These are phyloP conservation scores for Volvox africanus DNA, from an alignment of 139 green algal species.

Conservation along the genomic window DNA sequence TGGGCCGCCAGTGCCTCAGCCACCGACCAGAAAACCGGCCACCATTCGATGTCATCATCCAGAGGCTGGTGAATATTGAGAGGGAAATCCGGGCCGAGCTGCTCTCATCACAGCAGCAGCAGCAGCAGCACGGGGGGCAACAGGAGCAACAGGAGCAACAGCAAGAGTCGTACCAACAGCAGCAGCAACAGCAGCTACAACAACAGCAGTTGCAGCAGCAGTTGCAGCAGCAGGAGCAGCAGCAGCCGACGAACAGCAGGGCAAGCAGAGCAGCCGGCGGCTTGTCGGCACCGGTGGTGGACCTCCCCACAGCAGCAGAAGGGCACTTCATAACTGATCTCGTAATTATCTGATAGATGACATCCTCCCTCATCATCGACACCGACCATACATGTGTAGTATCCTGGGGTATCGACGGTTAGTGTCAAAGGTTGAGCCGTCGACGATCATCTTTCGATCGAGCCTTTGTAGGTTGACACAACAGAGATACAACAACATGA, in stretches of 20 bases:
- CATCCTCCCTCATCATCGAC: too few species aligned
- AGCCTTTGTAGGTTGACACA: too few species aligned
- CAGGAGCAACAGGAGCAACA: not conserved
- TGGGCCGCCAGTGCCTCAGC: constrained; percentile 22
- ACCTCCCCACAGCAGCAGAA: too few species aligned
- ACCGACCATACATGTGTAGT: too few species aligned
- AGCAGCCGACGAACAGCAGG: not conserved
- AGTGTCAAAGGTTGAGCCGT: too few species aligned
- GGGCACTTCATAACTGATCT: too few species aligned
- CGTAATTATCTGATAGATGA: too few species aligned
- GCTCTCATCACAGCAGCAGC: constrained; percentile 7
- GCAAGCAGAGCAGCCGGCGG: too few species aligned
- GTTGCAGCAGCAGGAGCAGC: not conserved
- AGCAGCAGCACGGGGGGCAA: not conserved
- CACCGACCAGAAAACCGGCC: not conserved
- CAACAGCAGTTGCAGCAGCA: not conserved
- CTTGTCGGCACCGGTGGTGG: too few species aligned
- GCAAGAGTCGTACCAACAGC: not conserved
- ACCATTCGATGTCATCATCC: not conserved
- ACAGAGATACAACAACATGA: too few species aligned
- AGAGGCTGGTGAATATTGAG: constrained; percentile 20
- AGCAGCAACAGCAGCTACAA: not conserved
- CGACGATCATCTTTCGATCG: too few species aligned
- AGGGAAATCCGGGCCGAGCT: not conserved
- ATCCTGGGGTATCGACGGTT: too few species aligned